Conservation (phyloP, 495 filamentous ascomycete genomes). For the Lichenothelia convexa region DNA sequence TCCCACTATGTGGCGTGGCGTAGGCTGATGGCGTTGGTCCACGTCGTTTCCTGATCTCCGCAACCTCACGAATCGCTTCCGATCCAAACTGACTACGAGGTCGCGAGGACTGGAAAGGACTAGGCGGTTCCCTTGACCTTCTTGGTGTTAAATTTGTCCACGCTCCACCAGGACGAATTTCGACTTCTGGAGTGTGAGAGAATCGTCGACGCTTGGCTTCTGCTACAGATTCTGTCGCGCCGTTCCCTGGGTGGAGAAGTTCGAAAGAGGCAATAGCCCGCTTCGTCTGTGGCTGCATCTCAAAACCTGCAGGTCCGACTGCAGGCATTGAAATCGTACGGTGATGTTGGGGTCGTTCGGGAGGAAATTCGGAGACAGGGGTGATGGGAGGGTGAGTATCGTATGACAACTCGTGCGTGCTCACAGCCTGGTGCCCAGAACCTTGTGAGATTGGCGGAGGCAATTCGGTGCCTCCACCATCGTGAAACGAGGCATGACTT, state of each 20-base stretch:
- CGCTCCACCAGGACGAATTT: slow-evolving; percentile 3
- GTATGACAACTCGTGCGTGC: background rate
- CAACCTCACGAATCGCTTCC: too few species aligned
- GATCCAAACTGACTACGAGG: slow-evolving; percentile 16
- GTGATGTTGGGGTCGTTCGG: slow-evolving; percentile 2
- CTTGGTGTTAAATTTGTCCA: slow-evolving; percentile 11
- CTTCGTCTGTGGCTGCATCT: slow-evolving; percentile 18
- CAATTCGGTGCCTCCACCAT: background rate
- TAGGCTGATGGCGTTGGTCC: slow-evolving; percentile 30
- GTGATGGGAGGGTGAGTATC: slow-evolving; percentile 1
- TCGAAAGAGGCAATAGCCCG: slow-evolving; percentile 22
- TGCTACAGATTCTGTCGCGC: background rate
- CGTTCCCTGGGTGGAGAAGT: too few species aligned
- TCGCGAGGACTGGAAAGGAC: slow-evolving; percentile 14
- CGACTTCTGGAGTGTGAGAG: slow-evolving; percentile 10
- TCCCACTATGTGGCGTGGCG: slow-evolving; percentile 32
- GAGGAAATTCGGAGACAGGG: slow-evolving; percentile 1
- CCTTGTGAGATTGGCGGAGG: too few species aligned
- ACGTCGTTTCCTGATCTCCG: slow-evolving; percentile 11
- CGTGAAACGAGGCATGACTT: slow-evolving; percentile 11
- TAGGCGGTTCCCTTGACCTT: slow-evolving; percentile 13
- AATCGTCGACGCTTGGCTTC: slow-evolving; percentile 12
- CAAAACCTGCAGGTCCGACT: slow-evolving; percentile 6
- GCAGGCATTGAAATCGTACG: slow-evolving; percentile 33
- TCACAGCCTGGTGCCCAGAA: too few species aligned